Conservation (phyloP, 106 monocot genomes). For the Acanthochlamys bracteata region DNA sequence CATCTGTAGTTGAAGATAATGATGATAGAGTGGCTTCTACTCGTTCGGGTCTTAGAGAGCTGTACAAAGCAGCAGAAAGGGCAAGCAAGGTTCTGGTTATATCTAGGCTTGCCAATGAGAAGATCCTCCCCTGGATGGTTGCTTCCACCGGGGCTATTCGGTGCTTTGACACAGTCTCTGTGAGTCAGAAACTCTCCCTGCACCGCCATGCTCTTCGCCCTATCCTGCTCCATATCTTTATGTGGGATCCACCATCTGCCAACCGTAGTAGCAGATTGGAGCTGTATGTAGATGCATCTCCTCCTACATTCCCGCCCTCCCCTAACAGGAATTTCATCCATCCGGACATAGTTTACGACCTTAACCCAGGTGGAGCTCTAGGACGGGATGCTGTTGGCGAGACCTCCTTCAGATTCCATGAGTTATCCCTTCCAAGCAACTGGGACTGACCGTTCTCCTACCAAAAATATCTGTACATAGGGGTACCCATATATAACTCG, state of each 20-base stretch:
- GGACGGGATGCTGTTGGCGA: slow-evolving; percentile 42
- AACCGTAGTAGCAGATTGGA: background rate
- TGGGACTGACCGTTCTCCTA: slow-evolving; percentile 28
- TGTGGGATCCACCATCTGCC: slow-evolving; percentile 40
- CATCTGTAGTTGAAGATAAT: slow-evolving; percentile 51
- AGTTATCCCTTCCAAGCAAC: slow-evolving; percentile 39
- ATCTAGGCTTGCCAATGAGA: slow-evolving; percentile 57
- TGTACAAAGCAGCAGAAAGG: slow-evolving; percentile 42
- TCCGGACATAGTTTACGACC: slow-evolving; percentile 3
- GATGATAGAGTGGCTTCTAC: slow-evolving; percentile 30
- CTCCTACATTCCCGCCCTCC: background rate
- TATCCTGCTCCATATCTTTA: slow-evolving; percentile 51
- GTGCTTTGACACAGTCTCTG: slow-evolving; percentile 73
- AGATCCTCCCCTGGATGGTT: slow-evolving; percentile 72
- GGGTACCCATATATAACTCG: too few species aligned
- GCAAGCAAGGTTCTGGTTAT: slow-evolving; percentile 55
- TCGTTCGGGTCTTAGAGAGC: slow-evolving; percentile 48
- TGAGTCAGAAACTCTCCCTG: slow-evolving; percentile 73
- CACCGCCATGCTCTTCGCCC: slow-evolving; percentile 59
- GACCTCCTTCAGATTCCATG: slow-evolving; percentile 49
- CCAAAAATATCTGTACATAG: background rate
- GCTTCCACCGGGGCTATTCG: slow-evolving; percentile 55
- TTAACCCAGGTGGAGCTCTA: slow-evolving; percentile 15
- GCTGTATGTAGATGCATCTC: background rate
- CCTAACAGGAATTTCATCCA: background rate